A percentile compares a stretch with the other conserved stretches of the same genome.
These are phyloP conservation scores for Xylaria longipes DNA, from an alignment of 495 filamentous ascomycete genomes.

Conservation along the genomic window DNA sequence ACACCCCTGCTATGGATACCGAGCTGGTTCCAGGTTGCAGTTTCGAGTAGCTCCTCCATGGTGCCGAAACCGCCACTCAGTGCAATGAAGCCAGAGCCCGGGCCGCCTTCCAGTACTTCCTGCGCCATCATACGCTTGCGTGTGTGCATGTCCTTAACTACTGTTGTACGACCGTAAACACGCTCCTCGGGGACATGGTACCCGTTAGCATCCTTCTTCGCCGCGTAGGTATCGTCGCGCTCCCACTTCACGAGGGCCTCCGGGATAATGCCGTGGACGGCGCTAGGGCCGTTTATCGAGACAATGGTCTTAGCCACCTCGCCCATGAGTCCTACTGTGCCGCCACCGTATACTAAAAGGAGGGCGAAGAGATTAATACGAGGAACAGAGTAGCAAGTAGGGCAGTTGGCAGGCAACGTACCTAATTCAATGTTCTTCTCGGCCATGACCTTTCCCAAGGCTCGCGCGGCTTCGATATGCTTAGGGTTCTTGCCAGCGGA, in stretches of 20 bases:
- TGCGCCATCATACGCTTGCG: slow-evolving; percentile 91
- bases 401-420: slow-evolving; percentile 24
- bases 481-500: slow-evolving; percentile 70
- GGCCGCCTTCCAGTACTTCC: slow-evolving; percentile 80
- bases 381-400: not conserved
- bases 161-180: slow-evolving; percentile 81
- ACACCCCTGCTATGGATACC: slow-evolving; percentile 88
- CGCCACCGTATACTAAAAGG: slow-evolving; percentile 82
- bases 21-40: slow-evolving; percentile 96
- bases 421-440: slow-evolving; percentile 73
- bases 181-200: slow-evolving; percentile 64
- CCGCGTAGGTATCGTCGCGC: slow-evolving; percentile 59
- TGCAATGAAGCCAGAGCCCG: slow-evolving; percentile 87
- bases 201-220: slow-evolving; percentile 38
- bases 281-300: slow-evolving; percentile 75
- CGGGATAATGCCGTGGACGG: slow-evolving; percentile 94
- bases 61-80: slow-evolving; percentile 92
- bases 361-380: slow-evolving; percentile 13
- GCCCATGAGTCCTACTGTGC: slow-evolving; percentile 94
- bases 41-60: slow-evolving; percentile 95
- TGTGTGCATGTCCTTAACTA: slow-evolving; percentile 94
- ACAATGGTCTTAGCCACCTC: slow-evolving; percentile 89
- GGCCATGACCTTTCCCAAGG: slow-evolving; percentile 78
- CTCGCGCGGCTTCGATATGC: slow-evolving; percentile 75
- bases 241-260: slow-evolving; percentile 83